Base-by-base conservation (phyloP, 1,284 basidiomycete genomes). In the Papiliotrema fonsecae region DNA sequence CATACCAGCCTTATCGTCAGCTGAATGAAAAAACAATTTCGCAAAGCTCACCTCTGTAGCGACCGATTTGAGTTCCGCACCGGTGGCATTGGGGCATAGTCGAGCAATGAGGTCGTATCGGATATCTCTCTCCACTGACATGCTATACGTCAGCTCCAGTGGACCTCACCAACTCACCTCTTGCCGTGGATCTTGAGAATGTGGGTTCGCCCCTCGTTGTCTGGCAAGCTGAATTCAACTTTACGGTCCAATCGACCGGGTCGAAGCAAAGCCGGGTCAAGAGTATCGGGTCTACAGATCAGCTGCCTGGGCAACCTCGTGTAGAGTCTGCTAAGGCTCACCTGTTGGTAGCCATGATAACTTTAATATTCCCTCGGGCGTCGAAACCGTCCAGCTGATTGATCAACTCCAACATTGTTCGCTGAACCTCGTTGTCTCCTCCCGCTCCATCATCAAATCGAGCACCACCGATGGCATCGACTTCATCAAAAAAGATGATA, bases 401-500 rank as follows among this genome's bases (percentile, higher is more conserved):
- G 72, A 98, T 98, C 62, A 98, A 77, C 76, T 99, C 96, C 76
- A 99, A 78, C 94, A 98, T 98, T n/a, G 94, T 98, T 69, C 96
- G 78, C 75, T 99, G 96, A 32, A 99, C 96, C 69, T 99, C 96
- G 66, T 99, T 98, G 66, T 99, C 96, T 40, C 96, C 96, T 47
- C 96, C 96, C 27, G 93, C 94, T 48, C 96, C 96, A 70, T 98
- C 96, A 69, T 98, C 96, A 69, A 97, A 97, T 51, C 96, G 83
- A n/a, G 96, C 94, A 53, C 94, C 96, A 71, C 96, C 96, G 61
- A 98, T 91, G 31, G 94, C 93, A 51, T 72, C 70, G 6, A 74
- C 85, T 77, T 98, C 96, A 65, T 99, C 96, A 64, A 99, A 98
- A 78, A 99, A 99, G 72, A 99, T 97, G 68, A 99, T 98, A 69